Conservation (phyloP, 2,329 filamentous ascomycete genomes). For the Fusarium staphyleae region DNA sequence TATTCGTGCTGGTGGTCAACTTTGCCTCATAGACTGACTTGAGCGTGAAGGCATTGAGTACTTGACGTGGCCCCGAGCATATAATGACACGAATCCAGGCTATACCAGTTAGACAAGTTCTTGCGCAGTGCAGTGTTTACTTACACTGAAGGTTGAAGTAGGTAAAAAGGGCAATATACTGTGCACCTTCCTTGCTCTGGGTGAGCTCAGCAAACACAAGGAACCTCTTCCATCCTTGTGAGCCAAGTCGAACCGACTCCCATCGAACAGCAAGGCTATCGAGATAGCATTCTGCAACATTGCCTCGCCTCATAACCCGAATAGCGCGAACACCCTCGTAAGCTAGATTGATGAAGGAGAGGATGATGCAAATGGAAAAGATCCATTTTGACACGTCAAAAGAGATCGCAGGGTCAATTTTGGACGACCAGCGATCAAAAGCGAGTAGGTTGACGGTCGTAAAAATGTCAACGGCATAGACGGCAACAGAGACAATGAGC, state of each 20-base stretch:
- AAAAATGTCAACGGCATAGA: conserved; percentile 91
- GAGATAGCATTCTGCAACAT: conserved; percentile 90
- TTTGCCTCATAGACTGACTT: conserved; percentile 82
- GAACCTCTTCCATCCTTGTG: conserved; percentile 85
- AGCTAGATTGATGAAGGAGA: conserved; percentile 82
- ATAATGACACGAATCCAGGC: conserved; percentile 89
- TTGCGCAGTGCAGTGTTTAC: conserved; percentile 30
- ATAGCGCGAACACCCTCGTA: conserved; percentile 83
- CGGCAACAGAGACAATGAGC: conserved; percentile 77
- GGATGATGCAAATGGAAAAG: conserved; percentile 89
- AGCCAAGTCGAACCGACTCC: conserved; percentile 79
- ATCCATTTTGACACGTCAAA: conserved; percentile 90
- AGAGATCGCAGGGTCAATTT: conserved; percentile 79
- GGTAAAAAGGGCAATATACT: conserved; percentile 89
- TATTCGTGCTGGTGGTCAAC: conserved; percentile 62
- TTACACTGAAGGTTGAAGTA: conserved; percentile 78
- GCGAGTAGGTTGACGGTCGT: conserved; percentile 89
- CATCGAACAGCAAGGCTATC: conserved; percentile 85
- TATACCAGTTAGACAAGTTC: conserved; percentile 45
- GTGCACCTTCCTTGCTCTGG: conserved; percentile 87
- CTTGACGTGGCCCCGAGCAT: conserved; percentile 91
- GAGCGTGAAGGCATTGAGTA: conserved; percentile 87
- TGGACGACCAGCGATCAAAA: conserved; percentile 87
- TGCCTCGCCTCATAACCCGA: conserved; percentile 81
- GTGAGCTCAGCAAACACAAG: conserved; percentile 92